Evolutionary conservation across 2,329 filamentous ascomycete species (phyloP).

Genomic region (Botrytis fragariae): DNA sequence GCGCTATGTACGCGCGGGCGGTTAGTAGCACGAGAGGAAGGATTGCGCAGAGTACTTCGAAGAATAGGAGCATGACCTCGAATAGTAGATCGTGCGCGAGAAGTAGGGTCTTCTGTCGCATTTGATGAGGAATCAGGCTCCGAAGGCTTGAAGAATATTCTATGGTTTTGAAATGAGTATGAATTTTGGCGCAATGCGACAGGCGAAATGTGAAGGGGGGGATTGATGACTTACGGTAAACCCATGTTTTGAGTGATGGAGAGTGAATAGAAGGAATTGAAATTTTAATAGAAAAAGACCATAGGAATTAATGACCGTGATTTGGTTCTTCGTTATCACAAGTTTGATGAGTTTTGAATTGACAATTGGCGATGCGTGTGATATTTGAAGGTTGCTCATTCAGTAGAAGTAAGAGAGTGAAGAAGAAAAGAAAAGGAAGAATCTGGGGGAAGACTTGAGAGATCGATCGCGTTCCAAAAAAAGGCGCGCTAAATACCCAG

Average conservation of each 20-base stretch:
- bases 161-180: conserved; percentile 28
- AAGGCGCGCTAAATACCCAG: conserved; percentile 11
- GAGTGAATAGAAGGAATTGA: neutral
- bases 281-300: conserved; percentile 1
- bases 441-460: neutral
- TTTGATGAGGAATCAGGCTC: conserved; percentile 34
- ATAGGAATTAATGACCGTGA: conserved; percentile 26
- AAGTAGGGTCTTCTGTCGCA: conserved; percentile 33
- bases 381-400: neutral
- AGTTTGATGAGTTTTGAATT: conserved; percentile 23
- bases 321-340: conserved; percentile 20
- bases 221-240: conserved; percentile 35
- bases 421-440: neutral
- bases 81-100: conserved; percentile 36
- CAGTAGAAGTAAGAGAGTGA: neutral
- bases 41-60: neutral
- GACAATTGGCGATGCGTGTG: neutral
- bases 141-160: conserved; percentile 37
- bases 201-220: conserved; percentile 21
- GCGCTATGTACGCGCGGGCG: neutral
- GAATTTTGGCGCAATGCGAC: conserved; percentile 15
- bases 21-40: neutral
- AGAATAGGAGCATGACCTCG: conserved; percentile 25
- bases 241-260: conserved; percentile 33
- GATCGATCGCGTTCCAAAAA: neutral